Evolutionary conservation across 768 basidiomycete genomes (phyloP).

Genomic region (Termitomyces sp.): DNA sequence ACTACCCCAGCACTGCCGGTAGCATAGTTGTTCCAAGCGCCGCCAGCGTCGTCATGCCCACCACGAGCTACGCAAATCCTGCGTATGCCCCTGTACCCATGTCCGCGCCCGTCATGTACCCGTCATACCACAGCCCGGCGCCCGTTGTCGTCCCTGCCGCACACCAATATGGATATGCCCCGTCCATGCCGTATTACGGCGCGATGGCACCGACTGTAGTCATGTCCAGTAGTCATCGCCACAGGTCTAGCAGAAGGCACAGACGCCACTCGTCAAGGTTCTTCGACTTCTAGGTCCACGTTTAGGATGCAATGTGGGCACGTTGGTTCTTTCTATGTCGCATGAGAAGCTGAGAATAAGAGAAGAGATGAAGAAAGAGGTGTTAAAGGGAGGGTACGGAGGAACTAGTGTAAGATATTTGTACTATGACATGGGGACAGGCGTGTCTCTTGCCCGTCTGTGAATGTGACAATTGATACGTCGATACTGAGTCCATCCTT

Average conservation of each 20-base stretch:
- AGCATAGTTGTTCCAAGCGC: conserved; percentile 15
- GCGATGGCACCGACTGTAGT: conserved; percentile 9
- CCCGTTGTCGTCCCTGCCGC: conserved; percentile 11
- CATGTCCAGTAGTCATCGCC: conserved; percentile 4
- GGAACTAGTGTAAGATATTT: conserved; percentile 12
- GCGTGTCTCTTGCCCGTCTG: conserved; percentile 14
- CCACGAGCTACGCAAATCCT: background rate
- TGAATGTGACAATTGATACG: conserved; percentile 13
- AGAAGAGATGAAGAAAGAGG: background rate
- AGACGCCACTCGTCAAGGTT: conserved; percentile 10
- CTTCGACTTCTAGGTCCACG: conserved; percentile 10
- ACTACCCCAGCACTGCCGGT: conserved; percentile 14
- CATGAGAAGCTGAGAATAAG: background rate
- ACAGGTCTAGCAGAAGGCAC: conserved; percentile 4
- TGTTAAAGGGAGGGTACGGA: conserved; percentile 1
- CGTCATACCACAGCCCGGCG: conserved; percentile 7
- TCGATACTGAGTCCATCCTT: background rate
- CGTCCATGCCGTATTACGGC: conserved; percentile 10
- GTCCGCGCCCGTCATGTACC: conserved; percentile 9
- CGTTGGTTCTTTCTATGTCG: background rate
- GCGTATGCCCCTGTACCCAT: conserved; percentile 8
- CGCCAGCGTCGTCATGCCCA: conserved; percentile 4
- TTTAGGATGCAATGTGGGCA: background rate
- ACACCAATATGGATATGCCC: conserved; percentile 4
- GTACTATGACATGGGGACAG: conserved; percentile 12